phyloP scores from a whole-genome alignment of 345 rosid species.

The sweet orange (Citrus sinensis) region DVS_A1.0 CM039163.1:50668001-50668500 shows the following conservation, averaged over 20 bases:
- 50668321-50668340: slow-evolving; percentile 77
- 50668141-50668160: slow-evolving; percentile 36
- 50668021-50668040: slow-evolving; percentile 23
- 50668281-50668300: slow-evolving; percentile 2
- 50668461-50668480: slow-evolving; percentile 24
- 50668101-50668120: slow-evolving; percentile 34
- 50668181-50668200: slow-evolving; percentile 28
- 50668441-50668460: slow-evolving; percentile 37
- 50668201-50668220: slow-evolving; percentile 27
- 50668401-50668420: slow-evolving; percentile 30
- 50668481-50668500: slow-evolving; percentile 67
- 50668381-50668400: slow-evolving; percentile 19
- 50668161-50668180: slow-evolving; percentile 50
- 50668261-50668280: slow-evolving; percentile 6
- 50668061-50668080: slow-evolving; percentile 1
- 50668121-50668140: slow-evolving; percentile 34
- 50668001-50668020: slow-evolving; percentile 45
- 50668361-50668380: slow-evolving; percentile 33
- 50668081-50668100: not conserved
- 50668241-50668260: slow-evolving; percentile 43
- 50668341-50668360: slow-evolving; percentile 76
- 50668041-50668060: slow-evolving; percentile 2
- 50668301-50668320: slow-evolving; percentile 28
- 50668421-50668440: slow-evolving; percentile 36
- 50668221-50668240: slow-evolving; percentile 43